Evolutionary conservation across 2,329 filamentous ascomycete genomes (phyloP), one percentile per base, ranked within the genome.

Genomic region (Aspergillus clavatus): DNA sequence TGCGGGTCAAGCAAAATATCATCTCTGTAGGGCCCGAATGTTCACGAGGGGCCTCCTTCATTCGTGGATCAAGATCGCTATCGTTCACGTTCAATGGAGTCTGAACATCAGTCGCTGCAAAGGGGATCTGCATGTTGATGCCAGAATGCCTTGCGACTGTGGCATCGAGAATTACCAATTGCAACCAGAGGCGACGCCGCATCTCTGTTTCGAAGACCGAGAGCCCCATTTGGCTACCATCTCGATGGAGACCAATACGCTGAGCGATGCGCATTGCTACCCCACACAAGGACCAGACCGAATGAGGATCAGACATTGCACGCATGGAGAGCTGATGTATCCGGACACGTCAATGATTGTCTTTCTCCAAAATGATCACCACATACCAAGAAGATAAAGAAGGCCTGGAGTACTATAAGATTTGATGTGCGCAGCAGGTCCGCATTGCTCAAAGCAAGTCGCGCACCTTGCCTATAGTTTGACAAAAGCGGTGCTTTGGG

Each of bases 101-200:
- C n/a, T 22, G 50, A 45, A 14, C 33, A 40, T 14, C 45, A 51
- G 12, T 59, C 54, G 1, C 43, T 31, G 14, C 45, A 18, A 33
- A 45, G 2, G 50, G 53, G 11, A 49, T 51, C 6, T 55, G 22
- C 67, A 48, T 19, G 55, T 80, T 39, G n/a, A n/a, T n/a, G n/a
- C 79, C 78, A 6, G 80, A 77, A 62, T 86, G 78, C 58, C 87
- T 83, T 40, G 81, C 77, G 26, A 86, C 77, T 12, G 83, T 79
- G 48, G 78, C 75, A 61, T 88, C 85, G 48, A 86, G 83, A 14
- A 78, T 73, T 24, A 83, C 75, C 11, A 88, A 72, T 40, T 81
- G 79, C 83, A 83, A 87, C 83, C 83, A 87, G 3, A 87, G 66
- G 33, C 84, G 75, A 40, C 83, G 75, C 8, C 83, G 76, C 61